Percentiles rank a stretch among this genome's conserved stretches.
Conservation (phyloP, 1,284 basidiomycete genomes). For the Ceraceosorus guamensis region DNA sequence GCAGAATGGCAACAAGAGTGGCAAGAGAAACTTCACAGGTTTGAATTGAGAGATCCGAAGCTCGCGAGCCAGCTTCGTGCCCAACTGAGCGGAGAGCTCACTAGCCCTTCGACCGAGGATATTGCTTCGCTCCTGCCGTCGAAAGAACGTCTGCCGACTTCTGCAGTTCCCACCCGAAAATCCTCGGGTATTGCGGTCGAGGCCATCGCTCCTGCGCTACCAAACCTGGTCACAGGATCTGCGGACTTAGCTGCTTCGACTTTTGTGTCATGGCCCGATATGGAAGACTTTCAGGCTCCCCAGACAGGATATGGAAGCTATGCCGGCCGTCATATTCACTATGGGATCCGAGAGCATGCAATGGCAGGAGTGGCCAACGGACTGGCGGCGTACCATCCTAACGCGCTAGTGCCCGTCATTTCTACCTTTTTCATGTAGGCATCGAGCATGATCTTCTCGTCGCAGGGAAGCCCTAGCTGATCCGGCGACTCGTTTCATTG, state of each 20-base stretch:
- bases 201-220: constrained; percentile 34
- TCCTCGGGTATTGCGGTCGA: constrained; percentile 42
- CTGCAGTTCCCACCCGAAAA: constrained; percentile 40
- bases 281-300: too few relatives aligned
- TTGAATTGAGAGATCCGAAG: constrained; percentile 32
- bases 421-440: constrained; percentile 49
- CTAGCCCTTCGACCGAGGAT: constrained; percentile 33
- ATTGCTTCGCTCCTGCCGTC: constrained; percentile 28
- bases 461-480: too few relatives aligned
- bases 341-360: constrained; percentile 45
- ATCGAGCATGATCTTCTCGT: too few relatives aligned
- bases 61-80: too few relatives aligned
- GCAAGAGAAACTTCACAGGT: constrained; percentile 33
- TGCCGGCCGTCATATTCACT: constrained; percentile 45
- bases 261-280: constrained; percentile 35
- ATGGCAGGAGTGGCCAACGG: neutral
- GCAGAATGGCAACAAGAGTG: constrained; percentile 35
- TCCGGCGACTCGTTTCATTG: too few relatives aligned
- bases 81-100: constrained; percentile 34
- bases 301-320: constrained; percentile 43
- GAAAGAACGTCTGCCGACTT: too few relatives aligned
- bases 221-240: constrained; percentile 40
- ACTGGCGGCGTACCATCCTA: neutral
- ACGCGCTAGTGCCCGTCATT: constrained; percentile 1
- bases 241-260: constrained; percentile 48